Evolutionary conservation across 306 rosid species (phyloP).

Genomic region (Echinosophora koreensis): DNA sequence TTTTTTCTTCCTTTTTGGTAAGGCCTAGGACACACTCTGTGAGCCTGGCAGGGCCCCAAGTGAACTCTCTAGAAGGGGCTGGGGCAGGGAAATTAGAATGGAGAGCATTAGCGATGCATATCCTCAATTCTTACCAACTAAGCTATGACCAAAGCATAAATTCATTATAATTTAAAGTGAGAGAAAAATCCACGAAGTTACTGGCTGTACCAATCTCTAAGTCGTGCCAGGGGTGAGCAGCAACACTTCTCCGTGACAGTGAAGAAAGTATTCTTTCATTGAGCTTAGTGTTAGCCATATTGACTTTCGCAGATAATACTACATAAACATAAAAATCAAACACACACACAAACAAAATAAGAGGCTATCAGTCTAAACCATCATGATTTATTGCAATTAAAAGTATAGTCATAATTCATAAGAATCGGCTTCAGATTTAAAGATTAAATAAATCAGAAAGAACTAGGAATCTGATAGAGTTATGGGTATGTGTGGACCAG

Average conservation of each 20-base stretch:
- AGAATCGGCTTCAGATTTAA: constrained; percentile 23
- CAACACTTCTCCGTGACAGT: constrained; percentile 80
- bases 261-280: constrained; percentile 95
- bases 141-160: not conserved
- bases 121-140: no score
- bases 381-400: not conserved
- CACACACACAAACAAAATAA: constrained; percentile 2
- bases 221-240: constrained; percentile 99
- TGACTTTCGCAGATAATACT: constrained; percentile 45
- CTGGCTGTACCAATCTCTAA: constrained; percentile 77
- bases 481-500: no score
- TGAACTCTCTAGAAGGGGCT: no score
- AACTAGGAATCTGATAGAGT: not conserved
- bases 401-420: not conserved
- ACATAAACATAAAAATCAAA: constrained; percentile 20
- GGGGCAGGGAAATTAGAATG: no score
- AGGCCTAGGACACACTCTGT: no score
- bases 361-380: constrained; percentile 24
- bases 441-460: not conserved
- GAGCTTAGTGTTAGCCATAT: constrained; percentile 72
- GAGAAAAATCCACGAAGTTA: not conserved
- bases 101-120: no score
- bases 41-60: no score
- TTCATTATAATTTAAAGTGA: constrained; percentile 15
- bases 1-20: no score